Evolutionary conservation across 352 stramenopile species (phyloP).

Genomic region (Halophytophthora polymorphica): DNA sequence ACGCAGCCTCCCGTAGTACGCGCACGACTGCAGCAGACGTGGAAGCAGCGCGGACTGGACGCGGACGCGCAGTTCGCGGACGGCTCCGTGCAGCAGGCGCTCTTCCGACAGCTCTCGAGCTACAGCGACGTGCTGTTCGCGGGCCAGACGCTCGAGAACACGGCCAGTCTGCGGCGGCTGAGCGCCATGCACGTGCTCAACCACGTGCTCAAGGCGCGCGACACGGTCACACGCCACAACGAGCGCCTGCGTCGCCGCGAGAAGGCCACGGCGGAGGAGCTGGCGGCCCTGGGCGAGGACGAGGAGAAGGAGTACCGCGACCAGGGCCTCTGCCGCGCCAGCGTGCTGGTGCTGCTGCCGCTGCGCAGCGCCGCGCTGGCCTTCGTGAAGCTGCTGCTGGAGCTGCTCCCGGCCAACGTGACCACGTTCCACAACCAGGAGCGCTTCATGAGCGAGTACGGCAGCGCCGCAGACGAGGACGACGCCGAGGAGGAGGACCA

Average conservation of each 20-base stretch:
- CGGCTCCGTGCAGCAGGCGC: constrained; percentile 42
- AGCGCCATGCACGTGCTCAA: constrained; percentile 78
- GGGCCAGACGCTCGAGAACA: constrained; percentile 62
- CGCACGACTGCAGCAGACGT: constrained; percentile 42
- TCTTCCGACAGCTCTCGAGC: constrained; percentile 45
- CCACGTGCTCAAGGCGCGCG: constrained; percentile 70
- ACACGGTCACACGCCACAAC: constrained; percentile 70
- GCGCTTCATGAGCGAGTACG: constrained; percentile 67
- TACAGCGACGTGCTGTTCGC: constrained; percentile 76
- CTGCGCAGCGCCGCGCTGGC: constrained; percentile 58
- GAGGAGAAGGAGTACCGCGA: constrained; percentile 76
- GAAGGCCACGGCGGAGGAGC: constrained; percentile 11
- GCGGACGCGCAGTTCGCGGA: constrained; percentile 24
- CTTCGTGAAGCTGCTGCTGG: constrained; percentile 65
- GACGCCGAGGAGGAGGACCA: constrained; percentile 11
- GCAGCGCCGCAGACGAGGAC: constrained; percentile 19
- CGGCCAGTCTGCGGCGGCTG: constrained; percentile 44
- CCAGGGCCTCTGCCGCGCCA: constrained; percentile 70
- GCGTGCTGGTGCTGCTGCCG: constrained; percentile 65
- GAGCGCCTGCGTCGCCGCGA: constrained; percentile 58
- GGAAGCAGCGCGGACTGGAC: constrained; percentile 40
- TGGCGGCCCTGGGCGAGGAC: constrained; percentile 8
- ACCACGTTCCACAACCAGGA: constrained; percentile 76
- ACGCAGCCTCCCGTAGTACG: constrained; percentile 42
- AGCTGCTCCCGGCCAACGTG: constrained; percentile 54